phyloP scores from a whole-genome alignment of 306 rosid genomes.

The Cicer cuneatum region DNA sequence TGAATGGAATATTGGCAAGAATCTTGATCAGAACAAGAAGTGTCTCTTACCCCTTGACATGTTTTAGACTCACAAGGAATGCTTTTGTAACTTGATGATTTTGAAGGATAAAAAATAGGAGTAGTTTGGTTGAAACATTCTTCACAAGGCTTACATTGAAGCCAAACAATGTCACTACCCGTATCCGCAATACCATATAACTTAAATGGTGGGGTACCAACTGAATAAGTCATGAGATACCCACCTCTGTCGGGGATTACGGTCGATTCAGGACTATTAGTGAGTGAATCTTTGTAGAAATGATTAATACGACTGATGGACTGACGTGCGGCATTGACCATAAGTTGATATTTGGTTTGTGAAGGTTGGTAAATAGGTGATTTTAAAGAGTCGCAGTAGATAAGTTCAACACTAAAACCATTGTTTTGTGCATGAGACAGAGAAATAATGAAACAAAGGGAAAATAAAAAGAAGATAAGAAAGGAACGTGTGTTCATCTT shows the following conservation, averaged over 20 bases:
- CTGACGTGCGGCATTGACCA: slow-evolving; percentile 48
- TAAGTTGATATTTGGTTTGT: slow-evolving; percentile 38
- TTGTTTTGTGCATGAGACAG: not conserved
- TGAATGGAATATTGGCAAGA: slow-evolving; percentile 21
- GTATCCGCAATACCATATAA: slow-evolving; percentile 59
- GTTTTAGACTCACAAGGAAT: not conserved
- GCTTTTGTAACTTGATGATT: slow-evolving; percentile 46
- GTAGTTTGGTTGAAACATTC: slow-evolving; percentile 47
- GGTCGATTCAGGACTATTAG: not conserved
- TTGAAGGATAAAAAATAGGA: slow-evolving; percentile 54
- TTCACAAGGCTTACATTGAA: slow-evolving; percentile 63
- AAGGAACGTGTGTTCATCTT: not conserved
- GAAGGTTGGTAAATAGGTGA: slow-evolving; percentile 27
- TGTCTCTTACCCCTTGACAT: fast-evolving
- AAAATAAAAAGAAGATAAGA: not conserved
- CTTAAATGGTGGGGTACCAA: slow-evolving; percentile 61
- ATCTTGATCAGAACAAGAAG: slow-evolving; percentile 2
- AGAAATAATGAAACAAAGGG: not conserved
- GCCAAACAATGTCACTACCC: slow-evolving; percentile 67
- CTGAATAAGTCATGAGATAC: slow-evolving; percentile 49
- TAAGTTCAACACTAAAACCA: not conserved
- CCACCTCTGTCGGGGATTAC: slow-evolving; percentile 33
- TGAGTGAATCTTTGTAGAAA: not conserved
- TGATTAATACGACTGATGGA: slow-evolving; percentile 30
- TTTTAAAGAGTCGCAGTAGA: too few relatives aligned